Conservation (phyloP, 2,329 filamentous ascomycete species). For the Ilyonectria destructans region DNA sequence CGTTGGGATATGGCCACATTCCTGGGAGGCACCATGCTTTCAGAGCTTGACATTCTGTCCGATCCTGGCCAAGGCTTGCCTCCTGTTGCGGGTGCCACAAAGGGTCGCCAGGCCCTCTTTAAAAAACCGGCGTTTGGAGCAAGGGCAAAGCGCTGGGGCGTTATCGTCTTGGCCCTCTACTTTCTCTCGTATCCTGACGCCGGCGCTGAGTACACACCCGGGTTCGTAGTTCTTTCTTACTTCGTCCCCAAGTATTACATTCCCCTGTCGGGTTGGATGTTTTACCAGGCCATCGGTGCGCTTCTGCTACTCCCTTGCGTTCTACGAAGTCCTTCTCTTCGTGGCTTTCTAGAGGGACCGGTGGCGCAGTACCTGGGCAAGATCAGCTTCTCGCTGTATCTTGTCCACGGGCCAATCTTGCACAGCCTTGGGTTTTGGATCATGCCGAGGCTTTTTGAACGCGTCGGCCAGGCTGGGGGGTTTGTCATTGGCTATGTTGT, state of each 20-base stretch:
- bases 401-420: slow-evolving; percentile 70
- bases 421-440: slow-evolving; percentile 74
- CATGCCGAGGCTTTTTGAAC: slow-evolving; percentile 60
- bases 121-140: slow-evolving; percentile 34
- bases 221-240: slow-evolving; percentile 54
- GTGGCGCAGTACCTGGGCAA: slow-evolving; percentile 58
- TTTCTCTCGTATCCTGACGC: slow-evolving; percentile 60
- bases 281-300: slow-evolving; percentile 58
- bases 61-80: slow-evolving; percentile 33
- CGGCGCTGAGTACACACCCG: slow-evolving; percentile 57
- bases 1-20: slow-evolving; percentile 61
- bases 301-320: slow-evolving; percentile 56
- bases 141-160: slow-evolving; percentile 47
- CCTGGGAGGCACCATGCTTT: slow-evolving; percentile 56
- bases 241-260: slow-evolving; percentile 57
- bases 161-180: slow-evolving; percentile 54
- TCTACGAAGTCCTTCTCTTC: slow-evolving; percentile 52
- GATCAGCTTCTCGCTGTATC: slow-evolving; percentile 61
- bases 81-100: slow-evolving; percentile 31
- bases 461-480: slow-evolving; percentile 50
- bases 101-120: slow-evolving; percentile 21
- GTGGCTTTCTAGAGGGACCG: slow-evolving; percentile 50
- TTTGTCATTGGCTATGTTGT: slow-evolving; percentile 54
- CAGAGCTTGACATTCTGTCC: slow-evolving; percentile 55
- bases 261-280: slow-evolving; percentile 58